Base-by-base conservation (phyloP, 139 green algal species). In the Diplosphaera chodatii region DNA sequence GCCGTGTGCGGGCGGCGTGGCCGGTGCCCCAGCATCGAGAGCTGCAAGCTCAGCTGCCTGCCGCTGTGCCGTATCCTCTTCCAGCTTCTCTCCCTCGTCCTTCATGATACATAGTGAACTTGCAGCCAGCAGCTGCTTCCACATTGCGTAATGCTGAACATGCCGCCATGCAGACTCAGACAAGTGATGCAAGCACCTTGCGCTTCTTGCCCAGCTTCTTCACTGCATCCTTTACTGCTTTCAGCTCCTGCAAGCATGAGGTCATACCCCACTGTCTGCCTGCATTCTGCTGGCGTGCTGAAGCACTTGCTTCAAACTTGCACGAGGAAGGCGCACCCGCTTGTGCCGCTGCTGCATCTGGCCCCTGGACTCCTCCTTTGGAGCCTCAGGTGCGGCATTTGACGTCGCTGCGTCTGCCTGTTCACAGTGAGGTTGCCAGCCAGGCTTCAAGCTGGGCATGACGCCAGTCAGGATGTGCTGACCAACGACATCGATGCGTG, bases 261-360 rank as follows among this genome's bases (percentile, higher is more conserved):
- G 37, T 21, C 8, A 13, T 8, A 48, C n/a, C n/a, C n/a, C n/a
- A n/a, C n/a, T n/a, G n/a, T n/a, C n/a, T n/a, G n/a, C n/a, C n/a
- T n/a, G n/a, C n/a, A n/a, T n/a, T n/a, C n/a, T n/a, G n/a, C n/a
- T n/a, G n/a, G n/a, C n/a, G n/a, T n/a, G n/a, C n/a, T n/a, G n/a
- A n/a, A n/a, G n/a, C n/a, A n/a, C n/a, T n/a, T 13, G 13, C 37
- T 48, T 13, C 8, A 13, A 48, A n/a, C n/a, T n/a, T n/a, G n/a
- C n/a, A n/a, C 10, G 10, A 48, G 8, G 37, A 48, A 21, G 37
- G 13, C 6, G 20, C 82, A 90, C 86, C 77, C 77, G 73, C 68
- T 93, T 94, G 77, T 94, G 89, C 5, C 89, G 85, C 79, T 94
- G 86, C 48, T 89, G 40, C 72, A 94, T 77, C 55, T 94, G 75